These are phyloP conservation scores for Annona squamosa DNA, from an alignment of 164 flowering plant genomes.

Conservation along the genomic window DNA sequence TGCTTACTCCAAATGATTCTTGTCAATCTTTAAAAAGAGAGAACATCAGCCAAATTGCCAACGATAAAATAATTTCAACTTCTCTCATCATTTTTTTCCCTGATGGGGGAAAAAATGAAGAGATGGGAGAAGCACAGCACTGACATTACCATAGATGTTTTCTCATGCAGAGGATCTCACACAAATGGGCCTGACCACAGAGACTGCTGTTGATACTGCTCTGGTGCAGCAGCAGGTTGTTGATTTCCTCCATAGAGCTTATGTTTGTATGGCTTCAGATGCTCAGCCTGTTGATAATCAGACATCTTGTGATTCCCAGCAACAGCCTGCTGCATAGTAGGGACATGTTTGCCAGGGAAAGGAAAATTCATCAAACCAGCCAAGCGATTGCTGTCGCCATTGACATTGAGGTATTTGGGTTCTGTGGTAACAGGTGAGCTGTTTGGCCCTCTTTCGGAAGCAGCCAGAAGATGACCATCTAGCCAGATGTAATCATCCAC, in stretches of 20 bases:
- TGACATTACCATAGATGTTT: neutral
- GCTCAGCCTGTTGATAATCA: conserved; percentile 29
- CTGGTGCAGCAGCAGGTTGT: conserved; percentile 30
- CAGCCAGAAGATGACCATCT: conserved; percentile 67
- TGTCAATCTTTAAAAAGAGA: neutral
- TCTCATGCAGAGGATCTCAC: conserved; percentile 34
- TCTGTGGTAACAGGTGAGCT: conserved; percentile 8
- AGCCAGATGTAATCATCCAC: conserved; percentile 87
- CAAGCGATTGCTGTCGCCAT: conserved; percentile 28
- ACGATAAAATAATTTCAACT: neutral
- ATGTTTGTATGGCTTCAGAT: conserved; percentile 5
- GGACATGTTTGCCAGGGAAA: conserved; percentile 75
- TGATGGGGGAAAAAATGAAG: neutral
- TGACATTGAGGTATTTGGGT: neutral
- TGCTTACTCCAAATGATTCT: conserved; percentile 33
- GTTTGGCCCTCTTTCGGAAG: conserved; percentile 23
- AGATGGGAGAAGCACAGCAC: neutral
- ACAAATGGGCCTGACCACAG: conserved; percentile 61
- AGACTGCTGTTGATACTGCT: conserved; percentile 70
- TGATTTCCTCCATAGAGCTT: conserved; percentile 35
- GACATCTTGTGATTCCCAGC: conserved; percentile 41
- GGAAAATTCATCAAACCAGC: conserved; percentile 49
- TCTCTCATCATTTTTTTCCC: neutral
- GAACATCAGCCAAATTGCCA: neutral
- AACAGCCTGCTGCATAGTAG: conserved; percentile 35